phyloP scores from a whole-genome alignment of 2,329 filamentous ascomycete species.

The Alternaria rosae region DNA sequence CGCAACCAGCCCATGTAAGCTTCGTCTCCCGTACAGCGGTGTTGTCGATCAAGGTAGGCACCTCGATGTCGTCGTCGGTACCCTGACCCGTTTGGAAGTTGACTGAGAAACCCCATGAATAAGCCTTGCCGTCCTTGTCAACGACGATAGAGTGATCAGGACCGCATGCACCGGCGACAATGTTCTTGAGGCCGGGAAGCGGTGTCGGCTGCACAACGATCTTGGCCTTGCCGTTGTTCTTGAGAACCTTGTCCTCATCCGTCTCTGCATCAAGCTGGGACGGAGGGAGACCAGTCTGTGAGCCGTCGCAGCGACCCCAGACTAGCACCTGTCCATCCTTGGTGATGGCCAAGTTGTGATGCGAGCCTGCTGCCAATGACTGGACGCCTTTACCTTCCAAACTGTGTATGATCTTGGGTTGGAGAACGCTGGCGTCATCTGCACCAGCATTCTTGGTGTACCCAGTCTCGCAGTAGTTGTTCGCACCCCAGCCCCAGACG shows the following conservation, averaged over 20 bases:
- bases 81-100: constrained; percentile 84
- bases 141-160: constrained; percentile 78
- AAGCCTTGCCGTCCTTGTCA: constrained; percentile 72
- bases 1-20: constrained; percentile 81
- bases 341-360: constrained; percentile 73
- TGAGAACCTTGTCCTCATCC: constrained; percentile 54
- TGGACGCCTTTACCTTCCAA: constrained; percentile 70
- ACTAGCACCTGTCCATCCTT: constrained; percentile 63
- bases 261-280: constrained; percentile 36
- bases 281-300: constrained; percentile 58
- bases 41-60: constrained; percentile 83
- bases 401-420: constrained; percentile 68
- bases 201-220: constrained; percentile 73
- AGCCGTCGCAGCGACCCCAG: constrained; percentile 68
- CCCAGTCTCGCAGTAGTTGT: constrained; percentile 85
- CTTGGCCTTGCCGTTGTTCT: constrained; percentile 69
- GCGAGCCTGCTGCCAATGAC: constrained; percentile 74
- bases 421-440: constrained; percentile 74
- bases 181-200: constrained; percentile 65
- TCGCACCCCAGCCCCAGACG: constrained; percentile 84
- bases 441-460: constrained; percentile 69
- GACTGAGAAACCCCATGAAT: constrained; percentile 80
- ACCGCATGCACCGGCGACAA: constrained; percentile 66
- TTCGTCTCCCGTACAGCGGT: constrained; percentile 78
- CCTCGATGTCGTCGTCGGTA: constrained; percentile 77